A percentile compares a stretch with the other conserved stretches of the same genome.
These are phyloP conservation scores for Pelargonium fulgidum DNA, from an alignment of 441 rosid species.

Conservation along the genomic window DNA sequence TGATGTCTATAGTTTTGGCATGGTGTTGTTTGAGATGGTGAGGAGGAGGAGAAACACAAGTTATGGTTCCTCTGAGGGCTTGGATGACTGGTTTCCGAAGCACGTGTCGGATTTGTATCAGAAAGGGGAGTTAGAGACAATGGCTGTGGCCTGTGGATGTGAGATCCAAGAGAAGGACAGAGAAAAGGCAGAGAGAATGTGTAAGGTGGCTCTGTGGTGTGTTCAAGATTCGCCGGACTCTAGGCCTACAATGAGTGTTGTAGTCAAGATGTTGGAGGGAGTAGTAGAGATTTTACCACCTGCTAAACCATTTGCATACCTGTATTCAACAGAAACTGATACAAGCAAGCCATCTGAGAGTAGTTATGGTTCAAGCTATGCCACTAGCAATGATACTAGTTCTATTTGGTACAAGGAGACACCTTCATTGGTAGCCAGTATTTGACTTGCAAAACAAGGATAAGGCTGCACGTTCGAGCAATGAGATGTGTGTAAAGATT, in stretches of 20 bases:
- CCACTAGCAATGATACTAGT: neutral
- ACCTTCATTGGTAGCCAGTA: neutral
- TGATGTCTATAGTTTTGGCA: conserved; percentile 23
- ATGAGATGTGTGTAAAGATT: no score
- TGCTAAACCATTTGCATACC: conserved; percentile 12
- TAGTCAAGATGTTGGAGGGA: conserved; percentile 20
- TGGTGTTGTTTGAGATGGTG: conserved; percentile 18
- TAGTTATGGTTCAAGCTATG: neutral
- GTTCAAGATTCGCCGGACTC: conserved; percentile 12
- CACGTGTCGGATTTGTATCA: conserved; percentile 15
- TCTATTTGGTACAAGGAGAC: conserved; percentile 17
- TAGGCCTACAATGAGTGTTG: conserved; percentile 19
- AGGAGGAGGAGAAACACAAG: conserved; percentile 14
- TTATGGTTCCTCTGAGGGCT: neutral
- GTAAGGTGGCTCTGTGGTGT: conserved; percentile 21
- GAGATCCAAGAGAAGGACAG: conserved; percentile 7
- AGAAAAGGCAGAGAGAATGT: conserved; percentile 5
- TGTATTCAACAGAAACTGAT: neutral
- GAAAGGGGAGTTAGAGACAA: neutral
- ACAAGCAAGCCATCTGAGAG: neutral
- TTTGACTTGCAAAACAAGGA: no score
- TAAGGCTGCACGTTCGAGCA: no score
- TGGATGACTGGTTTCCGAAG: conserved; percentile 15
- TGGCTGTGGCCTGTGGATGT: conserved; percentile 2
- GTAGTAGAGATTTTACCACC: neutral